Conservation (phyloP, 768 basidiomycete species). For the Boletellus emodensis region DNA sequence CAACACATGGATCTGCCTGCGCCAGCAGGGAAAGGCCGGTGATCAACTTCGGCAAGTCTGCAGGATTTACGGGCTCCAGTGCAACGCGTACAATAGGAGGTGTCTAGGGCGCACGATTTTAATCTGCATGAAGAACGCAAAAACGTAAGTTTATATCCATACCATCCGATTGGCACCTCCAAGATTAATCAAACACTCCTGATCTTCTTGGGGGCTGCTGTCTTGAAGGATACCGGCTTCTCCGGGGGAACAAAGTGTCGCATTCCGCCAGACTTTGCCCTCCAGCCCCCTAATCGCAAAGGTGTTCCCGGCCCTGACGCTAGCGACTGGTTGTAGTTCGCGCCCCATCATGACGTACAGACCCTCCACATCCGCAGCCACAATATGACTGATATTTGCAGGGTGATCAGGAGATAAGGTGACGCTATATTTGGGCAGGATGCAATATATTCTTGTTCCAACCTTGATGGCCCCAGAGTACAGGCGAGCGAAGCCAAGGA, state of each 20-base stretch:
- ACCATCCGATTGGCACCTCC: slow-evolving; percentile 69
- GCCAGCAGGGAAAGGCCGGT: slow-evolving; percentile 83
- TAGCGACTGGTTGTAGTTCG: slow-evolving; percentile 80
- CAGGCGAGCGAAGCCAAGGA: slow-evolving; percentile 90
- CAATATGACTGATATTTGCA: slow-evolving; percentile 61
- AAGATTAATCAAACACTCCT: slow-evolving; percentile 70
- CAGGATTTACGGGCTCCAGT: slow-evolving; percentile 75
- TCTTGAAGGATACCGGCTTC: slow-evolving; percentile 39
- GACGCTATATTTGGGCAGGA: slow-evolving; percentile 84
- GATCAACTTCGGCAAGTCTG: slow-evolving; percentile 87
- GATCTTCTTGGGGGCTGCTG: slow-evolving; percentile 31
- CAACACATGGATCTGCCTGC: slow-evolving; percentile 95
- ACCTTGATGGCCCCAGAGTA: slow-evolving; percentile 82
- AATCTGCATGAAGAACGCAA: not conserved
- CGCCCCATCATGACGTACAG: slow-evolving; percentile 98
- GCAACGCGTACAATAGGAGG: slow-evolving; percentile 95
- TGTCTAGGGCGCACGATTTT: slow-evolving; percentile 40
- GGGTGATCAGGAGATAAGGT: slow-evolving; percentile 60
- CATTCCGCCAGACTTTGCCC: slow-evolving; percentile 86
- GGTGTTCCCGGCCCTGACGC: slow-evolving; percentile 87
- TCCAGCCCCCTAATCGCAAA: slow-evolving; percentile 90
- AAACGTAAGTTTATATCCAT: slow-evolving; percentile 6
- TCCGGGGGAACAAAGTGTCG: slow-evolving; percentile 76
- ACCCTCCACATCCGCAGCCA: slow-evolving; percentile 59
- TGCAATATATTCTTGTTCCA: slow-evolving; percentile 61